Evolutionary conservation across 2,329 filamentous ascomycete species (phyloP), one percentile per base, ranked within the genome.

Genomic region (Chaetothyriales sp.): DNA sequence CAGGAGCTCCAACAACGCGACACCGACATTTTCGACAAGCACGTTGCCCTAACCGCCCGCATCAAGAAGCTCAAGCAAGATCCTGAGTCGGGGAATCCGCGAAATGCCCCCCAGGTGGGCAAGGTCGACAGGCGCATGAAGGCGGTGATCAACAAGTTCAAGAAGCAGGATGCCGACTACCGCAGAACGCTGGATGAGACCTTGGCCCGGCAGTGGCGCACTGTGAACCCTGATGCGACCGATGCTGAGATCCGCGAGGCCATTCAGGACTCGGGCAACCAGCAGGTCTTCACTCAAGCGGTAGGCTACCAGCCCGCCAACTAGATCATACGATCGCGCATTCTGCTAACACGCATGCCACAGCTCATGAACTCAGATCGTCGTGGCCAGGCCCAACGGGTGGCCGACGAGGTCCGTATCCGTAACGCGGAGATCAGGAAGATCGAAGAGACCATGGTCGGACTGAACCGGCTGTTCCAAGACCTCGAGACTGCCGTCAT

Each of bases 401-500:
- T 87, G 36, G 75, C 94, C 51, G 78, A 78, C 59, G 86, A 86
- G 57, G 87, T 94, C 36, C 78, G 84, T 66, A 80, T 85, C 62
- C 84, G 92, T 58, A 88, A 95, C 66, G 80, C 80, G 49, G 88
- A 86, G 43, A 84, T 98, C 59, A 79, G 88, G 68, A 90, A 93
- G 75, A 95, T 96, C 63, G 88, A 95, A 72, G 75, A 79, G 63
- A 85, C 93, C 65, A 85, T 96, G 78, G 80, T 86, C 9, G 85
- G 95, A 68, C 74, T 98, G 51, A 80, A 84, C 5, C 80, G 92
- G 67, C 73, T 96, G 50, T 94, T 95, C 78, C 79, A 88, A 64
- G 84, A 95, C 59, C 83, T 96, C 70, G 86, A 95, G 59, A 80
- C 81, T 28, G 73, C 94, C 47, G 82, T 96, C 54, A 76, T 88